These are phyloP conservation scores for Aspergillus taichungensis DNA, from an alignment of 495 filamentous ascomycete species.

Conservation along the genomic window DNA sequence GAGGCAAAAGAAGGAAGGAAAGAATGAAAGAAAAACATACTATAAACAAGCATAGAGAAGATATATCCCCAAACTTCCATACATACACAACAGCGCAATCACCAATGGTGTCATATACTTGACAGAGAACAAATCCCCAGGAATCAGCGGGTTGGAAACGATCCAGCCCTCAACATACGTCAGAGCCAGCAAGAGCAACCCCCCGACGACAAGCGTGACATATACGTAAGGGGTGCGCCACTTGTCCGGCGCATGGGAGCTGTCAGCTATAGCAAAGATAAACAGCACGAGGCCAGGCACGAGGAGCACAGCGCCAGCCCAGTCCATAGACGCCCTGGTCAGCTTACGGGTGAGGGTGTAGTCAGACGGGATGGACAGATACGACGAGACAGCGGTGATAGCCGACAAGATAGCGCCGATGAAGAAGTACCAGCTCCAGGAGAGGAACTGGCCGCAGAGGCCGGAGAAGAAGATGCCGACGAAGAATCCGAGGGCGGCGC, in stretches of 20 bases:
- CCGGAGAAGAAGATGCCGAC: slow-evolving; percentile 76
- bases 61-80: slow-evolving; percentile 69
- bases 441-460: slow-evolving; percentile 50
- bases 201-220: slow-evolving; percentile 50
- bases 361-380: slow-evolving; percentile 61
- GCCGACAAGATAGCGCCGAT: slow-evolving; percentile 52
- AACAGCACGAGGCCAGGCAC: slow-evolving; percentile 59
- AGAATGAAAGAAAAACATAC: slow-evolving; percentile 34
- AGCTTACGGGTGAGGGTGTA: slow-evolving; percentile 36
- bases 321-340: slow-evolving; percentile 55
- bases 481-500: slow-evolving; percentile 73
- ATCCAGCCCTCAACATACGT: slow-evolving; percentile 74
- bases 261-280: slow-evolving; percentile 73
- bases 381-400: slow-evolving; percentile 44
- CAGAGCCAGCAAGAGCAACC: slow-evolving; percentile 29
- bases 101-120: slow-evolving; percentile 63
- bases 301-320: slow-evolving; percentile 55
- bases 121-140: slow-evolving; percentile 63
- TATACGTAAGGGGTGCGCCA: slow-evolving; percentile 70
- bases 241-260: slow-evolving; percentile 55
- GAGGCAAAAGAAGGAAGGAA: too few relatives aligned
- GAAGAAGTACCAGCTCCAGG: slow-evolving; percentile 77
- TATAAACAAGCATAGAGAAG: slow-evolving; percentile 74
- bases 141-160: slow-evolving; percentile 62
- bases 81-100: slow-evolving; percentile 61